These are phyloP conservation scores for Cryptococcus sp. DNA, from an alignment of 1,284 basidiomycete genomes.

Conservation along the genomic window DNA sequence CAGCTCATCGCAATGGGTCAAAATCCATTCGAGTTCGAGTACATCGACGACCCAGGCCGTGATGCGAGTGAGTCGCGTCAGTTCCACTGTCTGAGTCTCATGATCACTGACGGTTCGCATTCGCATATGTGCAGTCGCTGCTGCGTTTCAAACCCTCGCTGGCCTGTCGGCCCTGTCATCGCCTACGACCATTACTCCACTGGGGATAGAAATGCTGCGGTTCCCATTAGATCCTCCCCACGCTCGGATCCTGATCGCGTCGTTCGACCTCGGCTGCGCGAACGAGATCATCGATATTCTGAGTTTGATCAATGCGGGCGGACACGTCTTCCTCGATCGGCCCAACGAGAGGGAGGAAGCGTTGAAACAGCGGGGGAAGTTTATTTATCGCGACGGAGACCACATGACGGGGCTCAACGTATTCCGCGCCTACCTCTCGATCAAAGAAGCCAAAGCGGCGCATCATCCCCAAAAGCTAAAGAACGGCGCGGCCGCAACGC, in stretches of 20 bases:
- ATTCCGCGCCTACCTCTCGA: conserved; percentile 68
- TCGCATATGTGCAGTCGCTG: conserved; percentile 56
- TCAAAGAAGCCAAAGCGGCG: conserved; percentile 56
- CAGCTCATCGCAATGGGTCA: conserved; percentile 81
- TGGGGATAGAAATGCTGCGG: conserved; percentile 75
- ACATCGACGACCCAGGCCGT: conserved; percentile 78
- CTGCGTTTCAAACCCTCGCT: conserved; percentile 73
- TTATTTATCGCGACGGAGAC: conserved; percentile 82
- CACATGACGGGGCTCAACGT: conserved; percentile 86
- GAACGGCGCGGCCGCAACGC: too few relatives aligned
- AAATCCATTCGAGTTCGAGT: conserved; percentile 73
- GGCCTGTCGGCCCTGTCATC: conserved; percentile 73
- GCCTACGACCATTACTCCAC: conserved; percentile 64
- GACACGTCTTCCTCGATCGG: conserved; percentile 65
- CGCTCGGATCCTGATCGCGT: conserved; percentile 73
- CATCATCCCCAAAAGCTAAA: conserved; percentile 18
- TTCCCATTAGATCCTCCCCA: conserved; percentile 84
- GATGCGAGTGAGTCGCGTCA: conserved; percentile 64
- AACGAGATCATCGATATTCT: conserved; percentile 75
- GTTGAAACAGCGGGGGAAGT: conserved; percentile 69
- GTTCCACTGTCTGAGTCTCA: too few relatives aligned
- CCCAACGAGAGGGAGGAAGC: conserved; percentile 69
- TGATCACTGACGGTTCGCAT: too few relatives aligned
- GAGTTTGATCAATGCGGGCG: conserved; percentile 70
- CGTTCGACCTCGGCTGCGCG: conserved; percentile 69